Conservation (phyloP, 768 basidiomycete genomes). For the Mycena venus region DNA sequence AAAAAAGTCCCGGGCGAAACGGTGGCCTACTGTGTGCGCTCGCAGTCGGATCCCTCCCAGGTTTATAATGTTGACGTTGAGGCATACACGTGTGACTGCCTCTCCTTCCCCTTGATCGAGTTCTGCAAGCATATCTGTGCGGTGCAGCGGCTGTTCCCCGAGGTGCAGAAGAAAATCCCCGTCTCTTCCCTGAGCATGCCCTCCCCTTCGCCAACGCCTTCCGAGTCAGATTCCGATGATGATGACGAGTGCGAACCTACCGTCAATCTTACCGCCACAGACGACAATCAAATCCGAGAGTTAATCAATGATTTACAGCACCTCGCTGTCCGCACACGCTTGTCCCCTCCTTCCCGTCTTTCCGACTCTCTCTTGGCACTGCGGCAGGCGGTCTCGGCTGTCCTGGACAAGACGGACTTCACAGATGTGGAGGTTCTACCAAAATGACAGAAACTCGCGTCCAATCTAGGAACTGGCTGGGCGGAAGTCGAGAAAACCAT, state of each 20-base stretch:
- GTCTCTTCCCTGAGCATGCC: background rate
- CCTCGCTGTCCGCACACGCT: constrained; percentile 7
- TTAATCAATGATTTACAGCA: constrained; percentile 2
- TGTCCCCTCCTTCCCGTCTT: background rate
- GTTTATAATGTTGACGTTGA: background rate
- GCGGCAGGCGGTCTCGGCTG: background rate
- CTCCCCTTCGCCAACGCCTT: background rate
- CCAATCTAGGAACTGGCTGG: background rate
- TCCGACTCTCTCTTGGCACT: background rate
- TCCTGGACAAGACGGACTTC: background rate
- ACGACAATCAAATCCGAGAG: background rate
- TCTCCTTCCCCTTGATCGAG: constrained; percentile 9
- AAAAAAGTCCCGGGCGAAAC: background rate
- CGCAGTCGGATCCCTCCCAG: background rate
- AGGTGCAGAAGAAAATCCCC: background rate
- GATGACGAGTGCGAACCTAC: too few relatives aligned
- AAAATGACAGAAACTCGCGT: background rate
- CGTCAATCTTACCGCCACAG: background rate
- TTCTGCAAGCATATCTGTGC: constrained; percentile 20
- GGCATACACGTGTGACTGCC: too few relatives aligned
- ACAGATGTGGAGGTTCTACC: background rate
- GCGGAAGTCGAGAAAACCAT: too few relatives aligned
- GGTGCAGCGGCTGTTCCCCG: constrained; percentile 6
- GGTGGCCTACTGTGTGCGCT: background rate
- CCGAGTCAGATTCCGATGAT: background rate